Percentiles rank a stretch among this genome's conserved stretches.
Conservation (phyloP, 1,139 yeast species). For the Scheffersomyces stambukii region DNA sequence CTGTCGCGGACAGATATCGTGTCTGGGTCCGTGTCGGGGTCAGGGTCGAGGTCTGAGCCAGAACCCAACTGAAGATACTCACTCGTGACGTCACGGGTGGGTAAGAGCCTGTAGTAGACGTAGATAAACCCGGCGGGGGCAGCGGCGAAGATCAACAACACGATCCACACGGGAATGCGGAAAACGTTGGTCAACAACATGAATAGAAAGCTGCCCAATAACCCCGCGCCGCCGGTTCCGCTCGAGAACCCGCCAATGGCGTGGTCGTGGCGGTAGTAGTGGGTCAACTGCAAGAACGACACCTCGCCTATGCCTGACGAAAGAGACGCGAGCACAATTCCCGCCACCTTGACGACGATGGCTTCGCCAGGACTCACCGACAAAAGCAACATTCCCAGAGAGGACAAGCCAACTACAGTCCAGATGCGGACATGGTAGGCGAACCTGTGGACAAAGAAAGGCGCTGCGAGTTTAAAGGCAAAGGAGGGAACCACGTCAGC, state of each 20-base stretch:
- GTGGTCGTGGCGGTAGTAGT: slow-evolving; percentile 46
- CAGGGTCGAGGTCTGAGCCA: too few relatives aligned
- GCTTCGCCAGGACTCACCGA: slow-evolving; percentile 36
- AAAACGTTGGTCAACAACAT: slow-evolving; percentile 38
- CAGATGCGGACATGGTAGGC: slow-evolving; percentile 57
- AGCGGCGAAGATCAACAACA: slow-evolving; percentile 29
- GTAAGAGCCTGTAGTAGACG: slow-evolving; percentile 26
- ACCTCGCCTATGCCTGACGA: slow-evolving; percentile 91
- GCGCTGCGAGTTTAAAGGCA: slow-evolving; percentile 64
- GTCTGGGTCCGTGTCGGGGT: too few relatives aligned
- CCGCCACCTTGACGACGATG: slow-evolving; percentile 46
- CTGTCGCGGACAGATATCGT: too few relatives aligned
- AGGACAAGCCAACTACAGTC: slow-evolving; percentile 54
- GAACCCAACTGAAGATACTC: slow-evolving; percentile 1
- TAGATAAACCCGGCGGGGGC: slow-evolving; percentile 35
- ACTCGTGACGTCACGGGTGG: slow-evolving; percentile 9
- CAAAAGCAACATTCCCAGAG: slow-evolving; percentile 72
- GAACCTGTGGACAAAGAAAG: slow-evolving; percentile 68
- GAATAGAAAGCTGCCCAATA: slow-evolving; percentile 62
- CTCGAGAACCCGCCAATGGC: slow-evolving; percentile 85
- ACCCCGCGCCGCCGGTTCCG: slow-evolving; percentile 95
- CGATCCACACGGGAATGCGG: slow-evolving; percentile 26
- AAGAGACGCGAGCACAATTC: slow-evolving; percentile 76
- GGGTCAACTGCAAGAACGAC: slow-evolving; percentile 82
- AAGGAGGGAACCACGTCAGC: slow-evolving; percentile 89